Evolutionary conservation across 1,284 basidiomycete species (phyloP).

Genomic region (Irpex lacteus): DNA sequence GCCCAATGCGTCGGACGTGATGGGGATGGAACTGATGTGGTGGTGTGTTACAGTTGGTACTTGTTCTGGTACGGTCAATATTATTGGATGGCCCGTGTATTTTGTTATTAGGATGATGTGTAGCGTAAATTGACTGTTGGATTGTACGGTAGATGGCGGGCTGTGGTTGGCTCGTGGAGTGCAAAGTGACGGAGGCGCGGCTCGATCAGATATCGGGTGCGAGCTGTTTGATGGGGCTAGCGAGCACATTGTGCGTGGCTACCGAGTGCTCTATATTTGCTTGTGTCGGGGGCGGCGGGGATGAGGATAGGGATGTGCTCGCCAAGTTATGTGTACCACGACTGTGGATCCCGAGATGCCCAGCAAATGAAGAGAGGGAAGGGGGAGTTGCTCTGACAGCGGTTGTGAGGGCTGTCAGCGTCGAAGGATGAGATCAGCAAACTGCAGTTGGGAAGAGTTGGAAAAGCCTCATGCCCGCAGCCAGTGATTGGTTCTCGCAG

Average conservation of each 20-base stretch:
- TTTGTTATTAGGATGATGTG: not conserved
- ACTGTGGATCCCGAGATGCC: not conserved
- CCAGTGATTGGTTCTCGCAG: conserved; percentile 4
- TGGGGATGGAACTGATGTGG: not conserved
- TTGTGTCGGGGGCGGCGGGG: not conserved
- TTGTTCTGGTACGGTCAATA: not conserved
- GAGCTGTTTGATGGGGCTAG: not conserved
- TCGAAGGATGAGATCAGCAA: conserved; percentile 7
- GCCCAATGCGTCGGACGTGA: conserved; percentile 14
- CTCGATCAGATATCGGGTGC: too few species aligned
- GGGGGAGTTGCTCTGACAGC: conserved; percentile 23
- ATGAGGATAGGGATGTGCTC: not conserved
- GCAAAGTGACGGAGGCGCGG: not conserved
- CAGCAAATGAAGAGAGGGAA: conserved; percentile 4
- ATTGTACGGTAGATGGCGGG: not conserved
- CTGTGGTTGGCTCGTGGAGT: not conserved
- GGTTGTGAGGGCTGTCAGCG: conserved; percentile 22
- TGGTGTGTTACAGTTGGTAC: not conserved
- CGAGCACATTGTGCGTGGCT: not conserved
- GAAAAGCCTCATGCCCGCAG: not conserved
- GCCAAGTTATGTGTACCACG: not conserved
- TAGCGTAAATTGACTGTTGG: not conserved
- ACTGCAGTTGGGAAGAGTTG: not conserved
- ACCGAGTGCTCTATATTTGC: not conserved
- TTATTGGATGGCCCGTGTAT: not conserved